These are phyloP conservation scores for Avicennia marina DNA, from an alignment of 257 asterid genomes.

Conservation along the genomic window DNA sequence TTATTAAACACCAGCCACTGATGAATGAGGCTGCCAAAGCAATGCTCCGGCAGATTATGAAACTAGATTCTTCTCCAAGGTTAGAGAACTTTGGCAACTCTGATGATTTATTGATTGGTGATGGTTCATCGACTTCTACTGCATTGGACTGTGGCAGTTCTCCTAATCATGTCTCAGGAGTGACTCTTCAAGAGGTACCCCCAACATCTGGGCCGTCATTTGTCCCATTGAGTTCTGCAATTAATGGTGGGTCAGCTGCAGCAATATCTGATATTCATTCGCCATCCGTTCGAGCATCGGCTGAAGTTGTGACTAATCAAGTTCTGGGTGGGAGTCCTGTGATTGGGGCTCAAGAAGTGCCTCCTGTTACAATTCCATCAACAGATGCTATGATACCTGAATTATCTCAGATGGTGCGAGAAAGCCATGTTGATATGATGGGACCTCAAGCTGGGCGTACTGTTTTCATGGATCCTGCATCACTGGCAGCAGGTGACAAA, in stretches of 20 bases:
- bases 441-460: constrained; percentile 30
- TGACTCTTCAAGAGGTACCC: constrained; percentile 76
- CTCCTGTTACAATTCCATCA: constrained; percentile 30
- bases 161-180: constrained; percentile 40
- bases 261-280: constrained; percentile 40
- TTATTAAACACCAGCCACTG: constrained; percentile 74
- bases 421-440: constrained; percentile 32
- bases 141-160: constrained; percentile 33
- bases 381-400: constrained; percentile 45
- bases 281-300: constrained; percentile 22
- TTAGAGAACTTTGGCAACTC: constrained; percentile 43
- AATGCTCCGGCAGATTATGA: constrained; percentile 67
- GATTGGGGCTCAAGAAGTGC: constrained; percentile 34
- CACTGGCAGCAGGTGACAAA: constrained; percentile 27
- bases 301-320: constrained; percentile 26
- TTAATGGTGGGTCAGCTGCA: constrained; percentile 22
- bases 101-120: constrained; percentile 48
- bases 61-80: constrained; percentile 62
- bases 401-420: constrained; percentile 43
- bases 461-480: constrained; percentile 36
- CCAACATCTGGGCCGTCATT: constrained; percentile 34
- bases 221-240: constrained; percentile 25
- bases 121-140: constrained; percentile 29
- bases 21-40: constrained; percentile 85
- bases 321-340: constrained; percentile 21